Evolutionary conservation across 768 basidiomycete genomes (phyloP), one percentile per base, ranked within the genome.

Genomic region (Naganishia vaughanmartiniae): DNA sequence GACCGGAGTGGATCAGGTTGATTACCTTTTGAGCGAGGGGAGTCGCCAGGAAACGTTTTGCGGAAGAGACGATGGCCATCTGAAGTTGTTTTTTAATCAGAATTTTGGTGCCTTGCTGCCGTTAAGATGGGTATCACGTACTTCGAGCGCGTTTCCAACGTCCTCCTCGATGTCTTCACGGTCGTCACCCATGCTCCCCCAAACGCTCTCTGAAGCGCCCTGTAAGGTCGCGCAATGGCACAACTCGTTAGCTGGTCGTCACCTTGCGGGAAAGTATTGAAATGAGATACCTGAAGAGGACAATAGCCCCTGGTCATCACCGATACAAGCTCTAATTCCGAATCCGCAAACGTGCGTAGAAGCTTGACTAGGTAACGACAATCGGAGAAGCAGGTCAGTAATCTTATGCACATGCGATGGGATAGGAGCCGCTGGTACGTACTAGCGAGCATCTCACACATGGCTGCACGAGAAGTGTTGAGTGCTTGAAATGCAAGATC

Each of bases 1-100:
- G 74, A 31, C 83, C 95, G 3, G 86, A 83, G 80, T 93, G 90
- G 58, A 99, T 91, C 66, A 93, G 90, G 74, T 89, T 88, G 42
- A 97, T 87, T 31, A 96, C 89, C 66, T 87, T 87, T 79, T 97
- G 94, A 3, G 92, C 88, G 28, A 96, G 85, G 0, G 92, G 88
- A 0, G 89, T 87, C 1, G 92, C 85, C 14, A 96, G 83, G 76
- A 98, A 95, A 33, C 85, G 84, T 79, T 95, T 97, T 4, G 92
- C 86, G 65, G 87, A 84, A 0, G 92, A 93, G 10, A 89, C 87
- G 74, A 98, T 91, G 2, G 93, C 92, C 86, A 96, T 89, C 90
- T 93, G 76, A 19, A 54, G 36, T 15, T n/a, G 56, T 31, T 46
- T 46, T 6, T 19, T 17, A 17, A 28, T 34, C 34, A 21, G 10